A percentile compares a stretch with the other conserved stretches of the same genome.
Conservation (phyloP, 305 asterid species). For the Solanum hybrid region DNA sequence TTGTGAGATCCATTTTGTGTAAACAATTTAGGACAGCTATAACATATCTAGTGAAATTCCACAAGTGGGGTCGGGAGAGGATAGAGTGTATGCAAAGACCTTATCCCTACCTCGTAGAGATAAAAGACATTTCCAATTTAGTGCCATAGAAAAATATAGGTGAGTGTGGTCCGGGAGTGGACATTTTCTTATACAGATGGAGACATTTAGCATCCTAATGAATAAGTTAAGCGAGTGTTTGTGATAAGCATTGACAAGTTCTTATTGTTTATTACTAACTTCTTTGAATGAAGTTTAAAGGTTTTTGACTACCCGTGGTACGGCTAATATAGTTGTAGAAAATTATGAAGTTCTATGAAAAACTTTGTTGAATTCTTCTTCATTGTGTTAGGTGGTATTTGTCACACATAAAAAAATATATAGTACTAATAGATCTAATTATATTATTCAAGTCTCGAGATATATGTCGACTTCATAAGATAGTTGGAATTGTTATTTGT, state of each 20-base stretch:
- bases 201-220: not conserved
- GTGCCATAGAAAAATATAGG: not conserved
- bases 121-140: not conserved
- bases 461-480: not conserved
- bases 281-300: not conserved
- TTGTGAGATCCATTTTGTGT: not conserved
- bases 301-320: not conserved
- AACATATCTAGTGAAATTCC: not conserved
- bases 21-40: not conserved
- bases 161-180: not conserved
- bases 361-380: not conserved
- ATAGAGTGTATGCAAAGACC: not conserved
- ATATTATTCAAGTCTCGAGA: not conserved
- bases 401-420: not conserved
- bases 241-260: not conserved
- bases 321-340: not conserved
- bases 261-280: not conserved
- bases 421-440: not conserved
- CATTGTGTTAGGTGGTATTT: not conserved
- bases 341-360: not conserved
- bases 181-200: not conserved
- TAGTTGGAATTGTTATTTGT: not conserved
- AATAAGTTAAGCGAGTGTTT: not conserved
- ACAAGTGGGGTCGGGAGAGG: not conserved
- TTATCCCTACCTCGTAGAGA: not conserved